These are phyloP conservation scores for Stramenopiles sp. DNA, from an alignment of 352 stramenopile genomes.

Conservation along the genomic window DNA sequence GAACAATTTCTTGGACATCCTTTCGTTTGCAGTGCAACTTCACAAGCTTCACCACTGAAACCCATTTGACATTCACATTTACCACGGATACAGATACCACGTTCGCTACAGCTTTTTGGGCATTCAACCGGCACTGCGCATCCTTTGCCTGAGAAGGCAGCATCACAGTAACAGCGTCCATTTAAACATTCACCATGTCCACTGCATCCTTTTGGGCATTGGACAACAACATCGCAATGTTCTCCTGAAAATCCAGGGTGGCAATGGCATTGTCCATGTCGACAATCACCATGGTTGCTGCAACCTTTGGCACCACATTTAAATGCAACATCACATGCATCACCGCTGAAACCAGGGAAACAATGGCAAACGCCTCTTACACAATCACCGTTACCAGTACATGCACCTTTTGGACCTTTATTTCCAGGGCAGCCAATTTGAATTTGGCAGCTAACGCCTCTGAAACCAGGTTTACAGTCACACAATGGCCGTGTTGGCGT, in stretches of 20 bases:
- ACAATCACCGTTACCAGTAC: background rate
- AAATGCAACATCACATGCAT: background rate
- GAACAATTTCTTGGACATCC: background rate
- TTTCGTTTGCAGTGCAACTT: background rate
- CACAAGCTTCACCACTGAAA: background rate
- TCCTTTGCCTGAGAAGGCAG: background rate
- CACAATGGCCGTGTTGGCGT: background rate
- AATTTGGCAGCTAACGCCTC: no score
- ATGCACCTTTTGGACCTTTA: no score
- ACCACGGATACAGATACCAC: background rate
- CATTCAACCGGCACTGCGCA: background rate
- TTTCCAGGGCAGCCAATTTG: no score
- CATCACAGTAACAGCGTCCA: background rate
- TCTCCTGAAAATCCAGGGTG: background rate
- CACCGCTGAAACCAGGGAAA: background rate
- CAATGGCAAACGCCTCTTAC: background rate
- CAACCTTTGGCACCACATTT: background rate
- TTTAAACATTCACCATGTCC: background rate
- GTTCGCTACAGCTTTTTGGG: background rate
- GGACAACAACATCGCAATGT: background rate
- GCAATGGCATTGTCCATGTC: background rate
- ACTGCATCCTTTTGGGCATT: background rate
- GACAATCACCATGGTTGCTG: background rate
- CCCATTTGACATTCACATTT: background rate
- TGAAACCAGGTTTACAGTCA: background rate